Evolutionary conservation across 2,329 filamentous ascomycete genomes (phyloP).

Genomic region (Apiospora marii): DNA sequence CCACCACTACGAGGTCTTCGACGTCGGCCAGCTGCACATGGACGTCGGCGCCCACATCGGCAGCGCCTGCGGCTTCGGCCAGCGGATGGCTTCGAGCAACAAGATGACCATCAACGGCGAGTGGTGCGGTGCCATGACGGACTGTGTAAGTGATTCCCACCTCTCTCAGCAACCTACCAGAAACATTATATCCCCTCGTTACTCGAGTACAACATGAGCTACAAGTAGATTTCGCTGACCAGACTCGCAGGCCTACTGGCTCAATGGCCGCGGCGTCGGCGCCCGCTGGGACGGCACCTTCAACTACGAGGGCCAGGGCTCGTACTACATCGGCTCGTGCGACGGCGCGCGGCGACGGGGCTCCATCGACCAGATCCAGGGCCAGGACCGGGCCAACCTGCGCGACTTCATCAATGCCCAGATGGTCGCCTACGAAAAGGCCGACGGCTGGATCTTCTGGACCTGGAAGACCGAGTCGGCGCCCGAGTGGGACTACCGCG

Average conservation of each 20-base stretch:
- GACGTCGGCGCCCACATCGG: slow-evolving; percentile 72
- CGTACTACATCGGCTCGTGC: slow-evolving; percentile 66
- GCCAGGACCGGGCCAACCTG: slow-evolving; percentile 72
- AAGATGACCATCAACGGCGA: slow-evolving; percentile 80
- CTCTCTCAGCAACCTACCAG: not conserved
- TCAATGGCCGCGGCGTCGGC: slow-evolving; percentile 76
- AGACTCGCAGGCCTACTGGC: slow-evolving; percentile 38
- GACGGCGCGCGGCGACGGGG: slow-evolving; percentile 34
- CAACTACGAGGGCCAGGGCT: slow-evolving; percentile 36
- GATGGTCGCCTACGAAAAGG: slow-evolving; percentile 76
- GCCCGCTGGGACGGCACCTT: slow-evolving; percentile 77
- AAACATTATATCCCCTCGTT: not conserved
- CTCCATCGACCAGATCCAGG: slow-evolving; percentile 42
- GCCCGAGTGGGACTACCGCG: slow-evolving; percentile 78
- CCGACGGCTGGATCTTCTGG: slow-evolving; percentile 86
- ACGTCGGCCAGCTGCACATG: slow-evolving; percentile 70
- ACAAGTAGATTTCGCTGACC: not conserved
- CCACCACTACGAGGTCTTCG: slow-evolving; percentile 84
- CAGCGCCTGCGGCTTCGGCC: slow-evolving; percentile 75
- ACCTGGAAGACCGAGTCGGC: slow-evolving; percentile 79
- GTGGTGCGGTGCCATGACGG: slow-evolving; percentile 80
- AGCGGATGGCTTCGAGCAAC: slow-evolving; percentile 67
- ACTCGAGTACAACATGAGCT: not conserved
- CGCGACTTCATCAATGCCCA: slow-evolving; percentile 77
- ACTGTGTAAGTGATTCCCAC: slow-evolving; percentile 51